Conservation (phyloP, 257 asterid species). For the Vinca minor region DNA sequence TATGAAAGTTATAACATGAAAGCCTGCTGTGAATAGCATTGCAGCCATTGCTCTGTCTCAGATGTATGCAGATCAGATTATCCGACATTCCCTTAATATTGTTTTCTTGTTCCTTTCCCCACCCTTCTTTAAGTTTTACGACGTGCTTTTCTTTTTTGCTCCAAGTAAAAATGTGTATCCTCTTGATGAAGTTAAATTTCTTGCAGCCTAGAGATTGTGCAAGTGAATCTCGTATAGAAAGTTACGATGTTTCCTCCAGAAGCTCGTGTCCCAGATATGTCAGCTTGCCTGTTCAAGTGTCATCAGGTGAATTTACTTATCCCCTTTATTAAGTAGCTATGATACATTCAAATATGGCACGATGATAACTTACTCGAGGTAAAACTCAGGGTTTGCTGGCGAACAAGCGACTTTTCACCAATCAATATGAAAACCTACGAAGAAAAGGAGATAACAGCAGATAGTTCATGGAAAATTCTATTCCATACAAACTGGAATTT, state of each 20-base stretch:
- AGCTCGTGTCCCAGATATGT: conserved; percentile 57
- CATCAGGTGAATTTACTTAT: conserved; percentile 28
- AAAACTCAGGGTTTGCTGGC: neutral
- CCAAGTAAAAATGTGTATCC: too few relatives aligned
- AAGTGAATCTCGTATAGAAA: conserved; percentile 26
- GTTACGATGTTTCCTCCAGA: conserved; percentile 32
- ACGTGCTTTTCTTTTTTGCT: neutral
- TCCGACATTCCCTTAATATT: too few relatives aligned
- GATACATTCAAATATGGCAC: too few relatives aligned
- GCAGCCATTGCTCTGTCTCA: too few relatives aligned
- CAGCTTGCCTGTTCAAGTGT: conserved; percentile 56
- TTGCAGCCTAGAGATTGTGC: conserved; percentile 84
- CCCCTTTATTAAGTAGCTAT: neutral
- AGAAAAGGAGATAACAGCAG: neutral
- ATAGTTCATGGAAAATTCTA: neutral
- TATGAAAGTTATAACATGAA: too few relatives aligned
- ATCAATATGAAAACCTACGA: too few relatives aligned
- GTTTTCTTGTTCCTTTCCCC: too few relatives aligned
- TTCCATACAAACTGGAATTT: neutral
- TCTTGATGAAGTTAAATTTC: conserved; percentile 13
- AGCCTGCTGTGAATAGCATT: too few relatives aligned
- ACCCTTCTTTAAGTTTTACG: too few relatives aligned
- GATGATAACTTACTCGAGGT: neutral
- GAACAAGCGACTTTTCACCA: too few relatives aligned
- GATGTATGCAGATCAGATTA: too few relatives aligned